Conservation (phyloP, 441 rosid species). For the Cnidoscolus chayamansa region DNA sequence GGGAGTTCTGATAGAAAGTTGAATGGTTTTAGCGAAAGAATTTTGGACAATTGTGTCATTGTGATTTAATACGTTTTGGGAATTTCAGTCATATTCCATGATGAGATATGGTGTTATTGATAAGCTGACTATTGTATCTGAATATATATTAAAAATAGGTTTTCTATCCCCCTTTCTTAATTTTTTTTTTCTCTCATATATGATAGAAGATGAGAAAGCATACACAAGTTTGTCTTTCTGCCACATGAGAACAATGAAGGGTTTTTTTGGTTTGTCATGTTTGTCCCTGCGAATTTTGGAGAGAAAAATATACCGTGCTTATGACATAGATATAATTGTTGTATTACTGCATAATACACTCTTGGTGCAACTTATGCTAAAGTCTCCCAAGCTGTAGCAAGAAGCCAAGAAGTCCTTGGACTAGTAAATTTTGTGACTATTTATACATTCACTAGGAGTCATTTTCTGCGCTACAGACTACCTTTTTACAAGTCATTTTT, state of each 20-base stretch:
- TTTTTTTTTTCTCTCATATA: slow-evolving; percentile 2
- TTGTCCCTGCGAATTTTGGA: not conserved
- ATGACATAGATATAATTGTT: not conserved
- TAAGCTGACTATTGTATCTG: not conserved
- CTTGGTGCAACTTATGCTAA: not conserved
- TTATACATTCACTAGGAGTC: not conserved
- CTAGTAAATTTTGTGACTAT: not conserved
- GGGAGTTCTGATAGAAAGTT: not conserved
- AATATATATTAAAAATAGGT: not conserved
- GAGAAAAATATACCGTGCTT: not conserved
- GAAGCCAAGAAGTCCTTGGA: not conserved
- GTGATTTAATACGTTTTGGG: not conserved
- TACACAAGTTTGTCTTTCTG: not conserved
- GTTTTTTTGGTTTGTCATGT: not conserved
- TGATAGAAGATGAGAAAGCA: slow-evolving; percentile 3
- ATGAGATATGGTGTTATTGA: not conserved
- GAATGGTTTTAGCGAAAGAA: not conserved
- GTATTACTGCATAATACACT: not conserved
- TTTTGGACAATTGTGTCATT: not conserved
- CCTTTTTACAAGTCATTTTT: not conserved
- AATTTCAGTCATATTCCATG: not conserved
- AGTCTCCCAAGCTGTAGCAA: not conserved
- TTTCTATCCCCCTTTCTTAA: not conserved
- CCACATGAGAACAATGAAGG: not conserved
- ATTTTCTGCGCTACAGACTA: not conserved